These are phyloP conservation scores for Blakeslea trispora DNA, from an alignment of 371 early-diverging fungal species.

Conservation along the genomic window DNA sequence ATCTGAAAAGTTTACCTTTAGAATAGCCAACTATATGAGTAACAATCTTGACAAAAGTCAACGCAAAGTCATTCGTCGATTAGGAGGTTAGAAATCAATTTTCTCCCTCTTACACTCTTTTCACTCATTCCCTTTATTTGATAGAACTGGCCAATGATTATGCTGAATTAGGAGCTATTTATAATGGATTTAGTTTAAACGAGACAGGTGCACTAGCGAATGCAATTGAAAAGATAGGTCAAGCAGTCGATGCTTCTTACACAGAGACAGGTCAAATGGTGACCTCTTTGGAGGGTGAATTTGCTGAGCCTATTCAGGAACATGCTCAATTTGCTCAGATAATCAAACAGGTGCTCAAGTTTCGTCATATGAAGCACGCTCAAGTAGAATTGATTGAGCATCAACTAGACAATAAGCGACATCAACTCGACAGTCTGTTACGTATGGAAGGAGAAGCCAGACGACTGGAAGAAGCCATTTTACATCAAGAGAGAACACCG, in stretches of 20 bases:
- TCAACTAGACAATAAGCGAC: conserved; percentile 70
- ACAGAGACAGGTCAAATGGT: conserved; percentile 74
- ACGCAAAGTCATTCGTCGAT: conserved; percentile 66
- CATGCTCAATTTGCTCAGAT: conserved; percentile 85
- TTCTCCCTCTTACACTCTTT: neutral
- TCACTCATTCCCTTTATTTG: too few relatives aligned
- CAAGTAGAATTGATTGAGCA: conserved; percentile 81
- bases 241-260: conserved; percentile 86
- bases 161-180: conserved; percentile 89
- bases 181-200: conserved; percentile 91
- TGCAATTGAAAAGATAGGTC: conserved; percentile 88
- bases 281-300: conserved; percentile 71
- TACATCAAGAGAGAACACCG: too few relatives aligned
- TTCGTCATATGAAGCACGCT: conserved; percentile 83
- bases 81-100: conserved; percentile 53
- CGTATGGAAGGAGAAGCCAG: conserved; percentile 84
- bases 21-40: conserved; percentile 71
- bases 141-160: conserved; percentile 71
- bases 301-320: conserved; percentile 85
- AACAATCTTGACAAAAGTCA: conserved; percentile 71
- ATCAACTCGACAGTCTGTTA: conserved; percentile 65
- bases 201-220: conserved; percentile 75
- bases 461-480: conserved; percentile 82
- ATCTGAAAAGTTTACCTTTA: conserved; percentile 78
- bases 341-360: conserved; percentile 83